A percentile compares a stretch with the other conserved stretches of the same genome.
Evolutionary conservation across 1,284 basidiomycete species (phyloP).

Genomic region (Microstroma glucosiphilum): DNA sequence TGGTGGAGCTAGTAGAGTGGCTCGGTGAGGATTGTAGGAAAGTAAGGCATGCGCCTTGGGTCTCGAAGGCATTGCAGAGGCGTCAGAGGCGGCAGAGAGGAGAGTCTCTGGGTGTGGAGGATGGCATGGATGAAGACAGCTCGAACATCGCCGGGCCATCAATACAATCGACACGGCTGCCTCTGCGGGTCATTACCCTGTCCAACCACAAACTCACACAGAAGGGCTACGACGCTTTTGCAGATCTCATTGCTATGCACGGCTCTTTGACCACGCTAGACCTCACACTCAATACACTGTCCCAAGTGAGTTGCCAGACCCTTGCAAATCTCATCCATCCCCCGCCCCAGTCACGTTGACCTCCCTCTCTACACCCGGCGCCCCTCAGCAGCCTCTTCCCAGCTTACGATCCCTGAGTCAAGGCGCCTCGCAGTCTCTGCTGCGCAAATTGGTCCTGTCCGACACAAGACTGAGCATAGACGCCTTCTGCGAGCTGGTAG

Average conservation of each 20-base stretch:
- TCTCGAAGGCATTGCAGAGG: neutral
- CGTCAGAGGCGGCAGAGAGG: neutral
- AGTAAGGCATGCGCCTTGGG: neutral
- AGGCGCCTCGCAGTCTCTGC: neutral
- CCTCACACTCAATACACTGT: neutral
- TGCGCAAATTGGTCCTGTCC: neutral
- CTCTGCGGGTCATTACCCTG: neutral
- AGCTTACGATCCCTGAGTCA: neutral
- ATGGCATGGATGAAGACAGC: too few relatives aligned
- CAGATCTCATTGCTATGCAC: neutral
- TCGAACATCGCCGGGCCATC: neutral
- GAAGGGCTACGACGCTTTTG: slow-evolving; percentile 5
- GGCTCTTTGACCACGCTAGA: neutral
- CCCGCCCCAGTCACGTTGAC: too few relatives aligned
- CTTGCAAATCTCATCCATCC: too few relatives aligned
- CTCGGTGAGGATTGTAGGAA: neutral
- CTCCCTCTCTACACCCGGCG: too few relatives aligned
- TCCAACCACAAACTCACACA: slow-evolving; percentile 1
- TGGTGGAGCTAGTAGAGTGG: neutral
- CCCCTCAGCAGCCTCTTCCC: neutral
- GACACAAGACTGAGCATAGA: neutral
- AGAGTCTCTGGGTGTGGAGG: neutral
- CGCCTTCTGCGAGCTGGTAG: neutral
- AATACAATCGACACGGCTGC: neutral
- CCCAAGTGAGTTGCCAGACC: too few relatives aligned